phyloP scores from a whole-genome alignment of 805 yeast genomes.

The Candida insectorum region DNA sequence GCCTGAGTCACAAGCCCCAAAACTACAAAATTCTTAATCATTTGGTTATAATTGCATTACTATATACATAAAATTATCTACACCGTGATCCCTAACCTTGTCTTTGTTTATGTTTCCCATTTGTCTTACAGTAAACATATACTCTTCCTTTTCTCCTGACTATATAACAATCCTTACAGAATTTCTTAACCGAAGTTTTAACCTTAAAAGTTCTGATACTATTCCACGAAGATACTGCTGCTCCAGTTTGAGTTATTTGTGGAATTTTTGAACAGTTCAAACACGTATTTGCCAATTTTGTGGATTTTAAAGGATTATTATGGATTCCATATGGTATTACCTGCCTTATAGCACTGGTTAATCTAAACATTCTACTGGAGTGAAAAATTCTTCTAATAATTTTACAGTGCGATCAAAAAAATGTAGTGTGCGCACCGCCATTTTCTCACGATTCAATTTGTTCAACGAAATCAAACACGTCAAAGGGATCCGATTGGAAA shows the following conservation, averaged over 20 bases:
- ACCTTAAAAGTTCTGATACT: constrained; percentile 76
- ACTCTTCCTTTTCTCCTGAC: constrained; percentile 95
- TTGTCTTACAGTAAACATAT: constrained; percentile 87
- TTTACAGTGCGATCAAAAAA: too few relatives aligned
- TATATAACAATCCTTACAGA: constrained; percentile 84
- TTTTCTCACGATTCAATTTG: too few relatives aligned
- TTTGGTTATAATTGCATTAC: too few relatives aligned
- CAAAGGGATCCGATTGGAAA: constrained; percentile 1
- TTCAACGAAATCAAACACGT: constrained; percentile 11
- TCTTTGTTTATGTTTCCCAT: constrained; percentile 92
- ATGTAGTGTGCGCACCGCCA: too few relatives aligned
- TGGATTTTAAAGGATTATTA: too few relatives aligned
- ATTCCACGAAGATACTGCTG: background rate
- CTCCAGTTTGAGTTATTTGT: background rate
- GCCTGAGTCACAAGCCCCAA: constrained; percentile 1
- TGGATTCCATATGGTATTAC: background rate
- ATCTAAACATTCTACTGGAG: constrained; percentile 6
- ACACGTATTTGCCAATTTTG: too few relatives aligned
- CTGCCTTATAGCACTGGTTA: constrained; percentile 2
- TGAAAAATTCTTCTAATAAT: constrained; percentile 1
- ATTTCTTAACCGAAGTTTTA: constrained; percentile 87
- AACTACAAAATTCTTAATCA: too few relatives aligned
- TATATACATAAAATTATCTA: background rate
- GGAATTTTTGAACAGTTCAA: background rate
- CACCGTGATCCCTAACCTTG: constrained; percentile 49